Percentiles rank a stretch among this genome's conserved stretches.
Evolutionary conservation across 768 basidiomycete species (phyloP).

Genomic region (Boletus pseudo-olivaceus): DNA sequence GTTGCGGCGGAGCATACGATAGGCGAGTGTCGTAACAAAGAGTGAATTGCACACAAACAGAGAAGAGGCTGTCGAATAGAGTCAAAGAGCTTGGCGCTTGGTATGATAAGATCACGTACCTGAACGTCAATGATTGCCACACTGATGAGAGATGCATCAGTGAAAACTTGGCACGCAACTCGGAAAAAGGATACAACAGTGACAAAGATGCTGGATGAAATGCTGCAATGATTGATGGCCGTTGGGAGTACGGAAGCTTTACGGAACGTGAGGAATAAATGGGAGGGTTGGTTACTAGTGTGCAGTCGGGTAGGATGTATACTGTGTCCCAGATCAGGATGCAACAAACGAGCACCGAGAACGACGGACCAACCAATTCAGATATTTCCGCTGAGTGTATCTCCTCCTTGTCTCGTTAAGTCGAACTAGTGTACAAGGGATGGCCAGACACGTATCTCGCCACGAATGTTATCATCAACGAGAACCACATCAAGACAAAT

Average conservation of each 20-base stretch:
- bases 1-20: slow-evolving; percentile 3
- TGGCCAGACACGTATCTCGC: background rate
- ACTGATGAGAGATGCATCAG: background rate
- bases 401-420: background rate
- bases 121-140: slow-evolving; percentile 12
- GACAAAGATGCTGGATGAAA: slow-evolving; percentile 10
- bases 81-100: background rate
- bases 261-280: slow-evolving; percentile 4
- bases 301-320: slow-evolving; percentile 19
- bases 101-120: slow-evolving; percentile 1
- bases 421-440: background rate
- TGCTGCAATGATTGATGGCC: slow-evolving; percentile 3
- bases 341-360: background rate
- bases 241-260: slow-evolving; percentile 2
- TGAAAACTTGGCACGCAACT: slow-evolving; percentile 4
- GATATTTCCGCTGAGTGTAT: slow-evolving; percentile 1
- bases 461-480: slow-evolving; percentile 1
- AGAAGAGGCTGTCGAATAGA: slow-evolving; percentile 9
- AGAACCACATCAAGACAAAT: slow-evolving; percentile 13
- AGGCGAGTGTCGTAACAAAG: slow-evolving; percentile 7
- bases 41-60: slow-evolving; percentile 14
- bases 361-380: slow-evolving; percentile 15
- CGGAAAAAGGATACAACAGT: slow-evolving; percentile 5
- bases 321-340: slow-evolving; percentile 10
- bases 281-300: slow-evolving; percentile 8